Base-by-base conservation (phyloP, 1,139 yeast genomes). In the Debaryomyces subglobosus region DNA sequence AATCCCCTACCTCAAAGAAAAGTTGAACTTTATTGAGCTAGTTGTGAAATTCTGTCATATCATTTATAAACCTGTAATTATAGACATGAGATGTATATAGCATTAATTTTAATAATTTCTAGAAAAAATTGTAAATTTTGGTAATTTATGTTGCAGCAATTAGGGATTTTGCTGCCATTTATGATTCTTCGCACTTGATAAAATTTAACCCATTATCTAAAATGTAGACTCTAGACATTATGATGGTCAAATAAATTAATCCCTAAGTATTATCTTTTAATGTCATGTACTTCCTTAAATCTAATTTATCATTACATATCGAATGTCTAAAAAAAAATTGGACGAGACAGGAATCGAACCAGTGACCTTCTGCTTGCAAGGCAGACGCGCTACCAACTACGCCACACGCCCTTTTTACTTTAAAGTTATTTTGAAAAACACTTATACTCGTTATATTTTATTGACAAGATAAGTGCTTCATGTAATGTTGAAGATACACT, bases 301-400 rank as follows among this genome's bases (percentile, higher is more conserved):
- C n/a, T n/a, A n/a, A n/a, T n/a, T n/a, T n/a, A n/a, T n/a, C n/a
- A n/a, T n/a, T n/a, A n/a, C n/a, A n/a, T n/a, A n/a, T n/a, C n/a
- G n/a, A n/a, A n/a, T n/a, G n/a, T n/a, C n/a, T n/a, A n/a, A n/a
- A 62, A 67, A 66, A 61, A 52, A 46, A 53, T 55, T 79, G 84
- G 83, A 78, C 82, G 81, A 78, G 83, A 76, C 78, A 74, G 83
- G 84, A 79, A 65, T 79, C 83, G 84, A 79, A 79, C 83, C 83
- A 72, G 72, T 76, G 84, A 79, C 84, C 84, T 79, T 74, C 70
- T 71, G 78, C 84, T 74, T 79, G 84, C 84, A 78, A 79, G 79
- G 84, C 82, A 72, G 70, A 74, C 84, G 84, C 84, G 84, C 84
- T 80, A 80, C 85, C 85, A 79, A 79, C 85, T 80, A 76, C 84